phyloP scores from a whole-genome alignment of 352 stramenopile species.

The Blastocystis sp. region DNA sequence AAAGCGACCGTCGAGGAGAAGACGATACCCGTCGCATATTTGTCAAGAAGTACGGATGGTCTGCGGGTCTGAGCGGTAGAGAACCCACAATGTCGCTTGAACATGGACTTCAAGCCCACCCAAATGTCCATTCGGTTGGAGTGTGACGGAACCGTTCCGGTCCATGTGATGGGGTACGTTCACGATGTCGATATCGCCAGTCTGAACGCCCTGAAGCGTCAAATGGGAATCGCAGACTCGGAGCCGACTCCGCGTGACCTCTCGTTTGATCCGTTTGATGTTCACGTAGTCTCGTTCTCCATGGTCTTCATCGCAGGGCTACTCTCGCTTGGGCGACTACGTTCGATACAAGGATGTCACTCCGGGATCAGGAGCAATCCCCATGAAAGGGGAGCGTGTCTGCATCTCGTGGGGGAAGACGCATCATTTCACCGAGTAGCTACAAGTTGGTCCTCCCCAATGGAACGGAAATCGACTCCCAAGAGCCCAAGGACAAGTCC shows the following conservation, averaged over 20 bases:
- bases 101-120: conserved; percentile 13
- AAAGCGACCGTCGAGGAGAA: conserved; percentile 42
- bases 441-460: conserved; percentile 25
- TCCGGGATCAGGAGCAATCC: conserved; percentile 6
- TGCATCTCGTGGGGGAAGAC: background rate
- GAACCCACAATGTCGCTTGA: conserved; percentile 2
- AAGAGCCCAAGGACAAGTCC: background rate
- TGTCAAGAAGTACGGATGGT: conserved; percentile 17
- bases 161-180: conserved; percentile 54
- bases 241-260: background rate
- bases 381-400: conserved; percentile 5
- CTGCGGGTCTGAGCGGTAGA: background rate
- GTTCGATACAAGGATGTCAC: conserved; percentile 59
- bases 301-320: background rate
- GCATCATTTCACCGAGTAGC: background rate
- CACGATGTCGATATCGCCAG: conserved; percentile 61
- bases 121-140: conserved; percentile 23
- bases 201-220: conserved; percentile 42
- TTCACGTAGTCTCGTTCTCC: background rate
- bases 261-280: conserved; percentile 60
- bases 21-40: conserved; percentile 23
- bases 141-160: background rate
- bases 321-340: conserved; percentile 15
- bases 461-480: conserved; percentile 8
- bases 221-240: background rate